Base-by-base conservation (phyloP, 208 protist species). In the Crithidia sp. region DNA sequence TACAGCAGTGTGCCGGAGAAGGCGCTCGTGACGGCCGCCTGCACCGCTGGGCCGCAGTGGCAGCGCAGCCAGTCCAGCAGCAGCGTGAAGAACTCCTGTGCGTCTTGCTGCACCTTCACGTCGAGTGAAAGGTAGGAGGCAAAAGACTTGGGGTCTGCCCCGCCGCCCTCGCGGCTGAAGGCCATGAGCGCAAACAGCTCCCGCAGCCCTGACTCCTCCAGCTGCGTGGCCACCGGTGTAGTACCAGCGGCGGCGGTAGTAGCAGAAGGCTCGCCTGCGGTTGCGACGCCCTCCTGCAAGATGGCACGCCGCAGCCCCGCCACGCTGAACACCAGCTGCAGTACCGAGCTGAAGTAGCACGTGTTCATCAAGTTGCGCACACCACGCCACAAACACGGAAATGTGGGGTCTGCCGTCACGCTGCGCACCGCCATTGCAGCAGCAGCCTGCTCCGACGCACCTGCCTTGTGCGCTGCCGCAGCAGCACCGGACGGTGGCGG, bases 331-430 rank as follows among this genome's bases (percentile, higher is more conserved):
- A 98, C 81, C 37, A 95, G 44, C 82, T 97, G 92, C 63, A 98
- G 36, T 9, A 96, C 78, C 8, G 83, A 69, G 79, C 91, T 96
- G 76, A 96, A 83, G 83, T 97, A 98, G 77, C 94, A 98, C 37
- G 90, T 98, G 78, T 95, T 97, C 53, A 84, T 86, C 13, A 96
- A 73, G 71, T 97, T 97, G 10, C 60, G 56, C 58, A 97, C 72
- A 16, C 94, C 94, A 37, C 92, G 81, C 81, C 84, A 92, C 56
- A 88, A 62, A 55, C 86, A 88, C 3, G 74, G 76, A 37, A 78
- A 76, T 4, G 58, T 17, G 1, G 53, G 62, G 67, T 79, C 67
- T 39, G 17, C 36, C 58, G 47, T 43, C 37, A 79, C 74, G 7
- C 67, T 71, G 50, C 56, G 56, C 0, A 53, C 28, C 4, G 65